phyloP scores from a whole-genome alignment of 2,329 filamentous ascomycete genomes.

The Chaetomium sp. region DNA sequence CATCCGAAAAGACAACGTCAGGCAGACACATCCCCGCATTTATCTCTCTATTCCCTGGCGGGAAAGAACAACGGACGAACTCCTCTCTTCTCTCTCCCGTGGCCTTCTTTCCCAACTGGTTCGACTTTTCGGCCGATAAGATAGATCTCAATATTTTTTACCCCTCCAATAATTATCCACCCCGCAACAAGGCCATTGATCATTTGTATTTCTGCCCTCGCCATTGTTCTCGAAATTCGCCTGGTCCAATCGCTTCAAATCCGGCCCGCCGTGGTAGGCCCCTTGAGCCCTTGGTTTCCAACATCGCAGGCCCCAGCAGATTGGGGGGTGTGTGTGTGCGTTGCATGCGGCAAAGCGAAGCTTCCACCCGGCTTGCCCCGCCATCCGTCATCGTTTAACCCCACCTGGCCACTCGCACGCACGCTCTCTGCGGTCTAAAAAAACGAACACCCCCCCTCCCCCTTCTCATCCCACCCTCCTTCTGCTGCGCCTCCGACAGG shows the following conservation, averaged over 20 bases:
- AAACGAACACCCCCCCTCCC: no score
- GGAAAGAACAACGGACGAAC: neutral
- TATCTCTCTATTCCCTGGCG: neutral
- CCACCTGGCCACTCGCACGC: conserved; percentile 6
- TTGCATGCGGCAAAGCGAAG: neutral
- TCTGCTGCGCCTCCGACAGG: conserved; percentile 14
- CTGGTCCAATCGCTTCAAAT: no score
- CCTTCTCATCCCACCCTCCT: neutral
- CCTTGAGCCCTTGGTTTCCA: neutral
- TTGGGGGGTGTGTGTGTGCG: neutral
- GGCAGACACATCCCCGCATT: conserved; percentile 11
- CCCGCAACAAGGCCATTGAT: no score
- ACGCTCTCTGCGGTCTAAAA: neutral
- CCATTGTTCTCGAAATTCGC: no score
- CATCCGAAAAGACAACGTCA: conserved; percentile 6
- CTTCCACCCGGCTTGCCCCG: conserved; percentile 10
- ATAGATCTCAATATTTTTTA: neutral
- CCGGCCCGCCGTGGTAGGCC: no score
- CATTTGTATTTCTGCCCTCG: no score
- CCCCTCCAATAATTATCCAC: neutral
- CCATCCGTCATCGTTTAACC: conserved; percentile 10
- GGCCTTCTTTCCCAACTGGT: neutral
- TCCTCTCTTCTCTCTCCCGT: neutral
- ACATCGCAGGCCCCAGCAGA: neutral
- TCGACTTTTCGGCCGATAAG: no score